These are phyloP conservation scores for Gillenia trifoliata DNA, from an alignment of 306 rosid genomes.

Conservation along the genomic window DNA sequence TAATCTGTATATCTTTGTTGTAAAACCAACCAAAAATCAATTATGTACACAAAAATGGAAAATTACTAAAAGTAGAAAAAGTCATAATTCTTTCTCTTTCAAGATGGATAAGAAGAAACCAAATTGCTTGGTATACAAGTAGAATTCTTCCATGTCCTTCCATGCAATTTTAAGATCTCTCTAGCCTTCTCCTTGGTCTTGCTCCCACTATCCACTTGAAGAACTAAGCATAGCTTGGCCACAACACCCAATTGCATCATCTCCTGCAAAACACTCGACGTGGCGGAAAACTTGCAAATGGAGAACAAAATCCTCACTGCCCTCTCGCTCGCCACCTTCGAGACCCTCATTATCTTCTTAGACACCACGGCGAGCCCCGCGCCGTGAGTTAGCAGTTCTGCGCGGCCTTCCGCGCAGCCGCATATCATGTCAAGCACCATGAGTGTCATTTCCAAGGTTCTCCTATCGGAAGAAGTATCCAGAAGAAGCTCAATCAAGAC, in stretches of 20 bases:
- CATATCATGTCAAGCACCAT: constrained; percentile 49
- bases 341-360: constrained; percentile 74
- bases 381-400: constrained; percentile 52
- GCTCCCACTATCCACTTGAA: constrained; percentile 63
- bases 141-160: constrained; percentile 53
- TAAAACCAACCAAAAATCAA: neutral
- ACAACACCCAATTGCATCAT: constrained; percentile 73
- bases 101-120: constrained; percentile 42
- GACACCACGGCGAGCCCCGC: constrained; percentile 73
- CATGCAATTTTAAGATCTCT: constrained; percentile 69
- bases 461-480: constrained; percentile 38
- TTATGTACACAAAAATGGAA: constrained; percentile 12
- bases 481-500: constrained; percentile 56
- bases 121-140: constrained; percentile 49
- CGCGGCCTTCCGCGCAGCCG: constrained; percentile 73
- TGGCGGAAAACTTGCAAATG: constrained; percentile 47
- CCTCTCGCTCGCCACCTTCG: constrained; percentile 56
- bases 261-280: constrained; percentile 46
- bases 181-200: constrained; percentile 68
- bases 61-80: neutral
- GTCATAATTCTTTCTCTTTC: neutral
- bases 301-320: constrained; percentile 57
- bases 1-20: neutral
- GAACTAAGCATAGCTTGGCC: constrained; percentile 62
- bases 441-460: constrained; percentile 54